A percentile compares a stretch with the other conserved stretches of the same genome.
These are phyloP conservation scores for Auriscalpium microsporum DNA, from an alignment of 768 basidiomycete species.

Conservation along the genomic window DNA sequence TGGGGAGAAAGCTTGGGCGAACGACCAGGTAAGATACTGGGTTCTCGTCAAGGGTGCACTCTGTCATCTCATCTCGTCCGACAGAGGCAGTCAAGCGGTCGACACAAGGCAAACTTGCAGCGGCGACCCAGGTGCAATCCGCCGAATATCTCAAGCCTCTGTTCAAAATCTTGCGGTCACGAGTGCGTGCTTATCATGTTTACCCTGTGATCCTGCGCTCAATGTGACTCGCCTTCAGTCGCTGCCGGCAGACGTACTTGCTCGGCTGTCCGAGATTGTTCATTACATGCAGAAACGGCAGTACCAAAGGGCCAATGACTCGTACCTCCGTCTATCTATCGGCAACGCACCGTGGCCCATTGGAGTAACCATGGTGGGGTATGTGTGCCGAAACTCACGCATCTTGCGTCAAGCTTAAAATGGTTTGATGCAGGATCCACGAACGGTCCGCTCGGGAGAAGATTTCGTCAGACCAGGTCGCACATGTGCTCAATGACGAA, in stretches of 20 bases:
- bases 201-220: background rate
- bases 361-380: slow-evolving; percentile 99
- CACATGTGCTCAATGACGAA: slow-evolving; percentile 98
- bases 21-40: slow-evolving; percentile 59
- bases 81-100: slow-evolving; percentile 80
- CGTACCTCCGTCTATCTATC: slow-evolving; percentile 93
- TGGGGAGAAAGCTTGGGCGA: slow-evolving; percentile 96
- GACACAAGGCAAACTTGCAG: slow-evolving; percentile 87
- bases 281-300: slow-evolving; percentile 94
- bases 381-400: slow-evolving; percentile 22
- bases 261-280: slow-evolving; percentile 85
- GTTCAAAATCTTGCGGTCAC: slow-evolving; percentile 81
- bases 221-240: slow-evolving; percentile 33
- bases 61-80: slow-evolving; percentile 1
- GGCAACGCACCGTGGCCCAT: slow-evolving; percentile 99
- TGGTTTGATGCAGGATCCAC: slow-evolving; percentile 59
- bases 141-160: slow-evolving; percentile 96
- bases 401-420: background rate
- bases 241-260: slow-evolving; percentile 77
- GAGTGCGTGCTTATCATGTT: slow-evolving; percentile 44
- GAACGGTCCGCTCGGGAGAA: slow-evolving; percentile 97
- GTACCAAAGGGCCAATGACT: slow-evolving; percentile 94
- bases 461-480: slow-evolving; percentile 94
- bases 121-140: slow-evolving; percentile 91
- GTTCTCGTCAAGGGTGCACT: too few relatives aligned